phyloP scores from a whole-genome alignment of 768 basidiomycete species.

The Grammothele lineata region DNA sequence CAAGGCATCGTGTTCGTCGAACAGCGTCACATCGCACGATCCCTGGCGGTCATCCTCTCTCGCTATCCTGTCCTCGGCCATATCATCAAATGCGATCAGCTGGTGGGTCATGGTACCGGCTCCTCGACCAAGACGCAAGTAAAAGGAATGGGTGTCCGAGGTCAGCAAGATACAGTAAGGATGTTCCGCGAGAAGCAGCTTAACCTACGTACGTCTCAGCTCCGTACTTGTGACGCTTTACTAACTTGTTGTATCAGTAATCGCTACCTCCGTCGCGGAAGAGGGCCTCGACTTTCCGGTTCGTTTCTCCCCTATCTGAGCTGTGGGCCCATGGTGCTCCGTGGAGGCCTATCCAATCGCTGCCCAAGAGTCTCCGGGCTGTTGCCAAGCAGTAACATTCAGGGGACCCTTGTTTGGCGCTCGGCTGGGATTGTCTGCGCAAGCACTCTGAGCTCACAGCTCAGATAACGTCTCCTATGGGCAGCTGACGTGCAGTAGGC shows the following conservation, averaged over 20 bases:
- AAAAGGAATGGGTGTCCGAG: constrained; percentile 48
- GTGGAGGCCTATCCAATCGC: constrained; percentile 7
- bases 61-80: constrained; percentile 53
- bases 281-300: constrained; percentile 91
- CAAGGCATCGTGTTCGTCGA: constrained; percentile 88
- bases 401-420: not conserved
- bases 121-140: constrained; percentile 30
- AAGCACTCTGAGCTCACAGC: not conserved
- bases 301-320: constrained; percentile 19
- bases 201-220: constrained; percentile 55
- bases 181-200: constrained; percentile 61
- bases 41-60: constrained; percentile 61
- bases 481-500: constrained; percentile 39
- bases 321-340: not conserved
- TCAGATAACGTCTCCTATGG: not conserved
- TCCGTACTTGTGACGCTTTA: too few relatives aligned
- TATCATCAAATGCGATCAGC: constrained; percentile 54
- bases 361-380: constrained; percentile 7
- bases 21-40: constrained; percentile 74
- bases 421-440: constrained; percentile 6
- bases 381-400: constrained; percentile 3
- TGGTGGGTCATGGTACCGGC: constrained; percentile 66
- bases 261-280: constrained; percentile 86
- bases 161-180: constrained; percentile 56
- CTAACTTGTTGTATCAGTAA: constrained; percentile 36